phyloP scores from a whole-genome alignment of 2,329 filamentous ascomycete species.

The Cladosporium sp. region DNA sequence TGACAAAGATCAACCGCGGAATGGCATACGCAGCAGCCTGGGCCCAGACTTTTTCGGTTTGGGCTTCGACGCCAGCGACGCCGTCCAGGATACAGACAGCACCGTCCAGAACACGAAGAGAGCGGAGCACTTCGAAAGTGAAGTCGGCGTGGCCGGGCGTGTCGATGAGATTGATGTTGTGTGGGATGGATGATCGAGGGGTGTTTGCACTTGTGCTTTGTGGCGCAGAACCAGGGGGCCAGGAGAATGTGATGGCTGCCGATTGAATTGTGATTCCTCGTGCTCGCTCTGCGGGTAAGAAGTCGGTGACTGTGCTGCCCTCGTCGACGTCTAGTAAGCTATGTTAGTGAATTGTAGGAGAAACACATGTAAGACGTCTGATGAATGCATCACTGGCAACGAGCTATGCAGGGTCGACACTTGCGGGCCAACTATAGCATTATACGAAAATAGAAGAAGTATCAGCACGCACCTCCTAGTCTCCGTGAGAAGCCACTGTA shows the following conservation, averaged over 20 bases:
- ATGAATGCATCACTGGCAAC: not conserved
- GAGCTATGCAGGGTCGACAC: too few relatives aligned
- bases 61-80: slow-evolving; percentile 90
- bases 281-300: slow-evolving; percentile 85
- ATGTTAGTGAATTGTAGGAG: not conserved
- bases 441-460: too few relatives aligned
- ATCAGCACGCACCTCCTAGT: slow-evolving; percentile 65
- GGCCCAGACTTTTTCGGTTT: slow-evolving; percentile 94
- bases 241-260: slow-evolving; percentile 90
- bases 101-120: slow-evolving; percentile 80
- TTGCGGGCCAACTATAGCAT: too few relatives aligned
- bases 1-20: slow-evolving; percentile 75
- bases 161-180: slow-evolving; percentile 88
- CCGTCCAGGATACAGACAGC: slow-evolving; percentile 89
- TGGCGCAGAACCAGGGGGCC: slow-evolving; percentile 58
- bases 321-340: slow-evolving; percentile 72
- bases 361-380: too few relatives aligned
- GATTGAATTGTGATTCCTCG: slow-evolving; percentile 97
- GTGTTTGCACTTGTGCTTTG: slow-evolving; percentile 26
- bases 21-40: slow-evolving; percentile 84
- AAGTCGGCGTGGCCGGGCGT: slow-evolving; percentile 97
- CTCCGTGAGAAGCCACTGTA: slow-evolving; percentile 86
- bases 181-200: slow-evolving; percentile 50
- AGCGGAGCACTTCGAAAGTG: slow-evolving; percentile 91
- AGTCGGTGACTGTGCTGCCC: slow-evolving; percentile 95